Evolutionary conservation across 192 early-diverging fungal genomes (phyloP).

Genomic region (Coemansia sp.): DNA sequence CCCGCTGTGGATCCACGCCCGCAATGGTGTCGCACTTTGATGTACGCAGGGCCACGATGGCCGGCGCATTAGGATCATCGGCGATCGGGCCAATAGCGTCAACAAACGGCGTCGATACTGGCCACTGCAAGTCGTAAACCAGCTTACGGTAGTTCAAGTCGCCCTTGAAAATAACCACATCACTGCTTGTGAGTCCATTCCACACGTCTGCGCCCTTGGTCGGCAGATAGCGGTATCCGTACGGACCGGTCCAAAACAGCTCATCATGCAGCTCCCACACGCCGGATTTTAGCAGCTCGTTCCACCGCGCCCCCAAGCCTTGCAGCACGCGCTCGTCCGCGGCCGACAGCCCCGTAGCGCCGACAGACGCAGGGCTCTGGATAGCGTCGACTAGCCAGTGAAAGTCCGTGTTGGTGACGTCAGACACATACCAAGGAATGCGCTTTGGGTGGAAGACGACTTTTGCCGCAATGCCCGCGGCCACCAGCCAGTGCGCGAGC

Average conservation of each 20-base stretch:
- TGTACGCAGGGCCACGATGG: slow-evolving; percentile 77
- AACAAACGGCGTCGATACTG: slow-evolving; percentile 75
- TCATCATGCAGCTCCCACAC: slow-evolving; percentile 68
- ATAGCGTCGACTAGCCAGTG: slow-evolving; percentile 58
- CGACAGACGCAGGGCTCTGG: slow-evolving; percentile 20
- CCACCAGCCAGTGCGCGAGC: slow-evolving; percentile 81
- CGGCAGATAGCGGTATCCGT: slow-evolving; percentile 77
- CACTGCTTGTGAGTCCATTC: slow-evolving; percentile 55
- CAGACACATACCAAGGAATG: slow-evolving; percentile 97
- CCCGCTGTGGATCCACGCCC: slow-evolving; percentile 61
- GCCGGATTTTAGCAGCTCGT: slow-evolving; percentile 60
- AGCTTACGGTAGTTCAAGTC: slow-evolving; percentile 97
- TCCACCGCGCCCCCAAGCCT: slow-evolving; percentile 64
- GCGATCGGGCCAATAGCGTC: slow-evolving; percentile 78
- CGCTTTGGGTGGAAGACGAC: slow-evolving; percentile 84
- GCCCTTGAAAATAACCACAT: slow-evolving; percentile 89
- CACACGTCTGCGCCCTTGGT: slow-evolving; percentile 67
- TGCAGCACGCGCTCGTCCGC: slow-evolving; percentile 52
- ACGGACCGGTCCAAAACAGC: slow-evolving; percentile 86
- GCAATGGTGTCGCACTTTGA: slow-evolving; percentile 83
- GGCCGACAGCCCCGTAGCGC: slow-evolving; percentile 20
- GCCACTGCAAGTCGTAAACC: slow-evolving; percentile 89
- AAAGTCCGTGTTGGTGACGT: slow-evolving; percentile 83
- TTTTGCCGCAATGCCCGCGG: slow-evolving; percentile 60
- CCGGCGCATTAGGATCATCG: slow-evolving; percentile 56